Conservation (phyloP, 208 protist genomes). For the Trypanosoma congolense region DNA sequence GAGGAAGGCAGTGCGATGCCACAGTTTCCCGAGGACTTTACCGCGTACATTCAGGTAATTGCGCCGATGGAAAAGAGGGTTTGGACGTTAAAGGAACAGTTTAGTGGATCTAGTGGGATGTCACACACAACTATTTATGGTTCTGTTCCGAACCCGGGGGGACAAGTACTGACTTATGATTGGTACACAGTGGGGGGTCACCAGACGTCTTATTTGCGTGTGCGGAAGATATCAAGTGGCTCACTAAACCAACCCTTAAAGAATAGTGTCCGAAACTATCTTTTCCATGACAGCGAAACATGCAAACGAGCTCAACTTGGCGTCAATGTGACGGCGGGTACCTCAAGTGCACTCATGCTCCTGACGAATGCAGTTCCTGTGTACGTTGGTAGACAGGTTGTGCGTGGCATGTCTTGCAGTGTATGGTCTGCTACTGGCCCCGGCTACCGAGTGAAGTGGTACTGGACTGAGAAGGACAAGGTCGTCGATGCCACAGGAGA, state of each 20-base stretch:
- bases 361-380: constrained; percentile 12
- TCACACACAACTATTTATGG: constrained; percentile 14
- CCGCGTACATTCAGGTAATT: constrained; percentile 33
- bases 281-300: constrained; percentile 29
- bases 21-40: constrained; percentile 27
- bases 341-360: constrained; percentile 20
- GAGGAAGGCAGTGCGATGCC: constrained; percentile 20
- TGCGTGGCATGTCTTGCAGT: constrained; percentile 35
- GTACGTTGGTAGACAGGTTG: constrained; percentile 37
- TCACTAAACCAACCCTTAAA: neutral
- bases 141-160: constrained; percentile 20
- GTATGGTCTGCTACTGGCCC: constrained; percentile 28
- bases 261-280: constrained; percentile 27
- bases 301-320: constrained; percentile 28
- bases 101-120: neutral
- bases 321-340: constrained; percentile 15
- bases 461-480: constrained; percentile 22
- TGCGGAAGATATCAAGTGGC: neutral
- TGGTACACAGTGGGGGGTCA: constrained; percentile 29
- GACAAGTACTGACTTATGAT: constrained; percentile 31
- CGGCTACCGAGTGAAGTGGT: constrained; percentile 36
- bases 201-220: constrained; percentile 13
- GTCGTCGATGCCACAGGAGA: neutral
- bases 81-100: constrained; percentile 24
- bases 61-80: constrained; percentile 22